A percentile compares a stretch with the other conserved stretches of the same genome.
Conservation (phyloP, 1,139 yeast species). For the Saccharomyces uvarum region DNA sequence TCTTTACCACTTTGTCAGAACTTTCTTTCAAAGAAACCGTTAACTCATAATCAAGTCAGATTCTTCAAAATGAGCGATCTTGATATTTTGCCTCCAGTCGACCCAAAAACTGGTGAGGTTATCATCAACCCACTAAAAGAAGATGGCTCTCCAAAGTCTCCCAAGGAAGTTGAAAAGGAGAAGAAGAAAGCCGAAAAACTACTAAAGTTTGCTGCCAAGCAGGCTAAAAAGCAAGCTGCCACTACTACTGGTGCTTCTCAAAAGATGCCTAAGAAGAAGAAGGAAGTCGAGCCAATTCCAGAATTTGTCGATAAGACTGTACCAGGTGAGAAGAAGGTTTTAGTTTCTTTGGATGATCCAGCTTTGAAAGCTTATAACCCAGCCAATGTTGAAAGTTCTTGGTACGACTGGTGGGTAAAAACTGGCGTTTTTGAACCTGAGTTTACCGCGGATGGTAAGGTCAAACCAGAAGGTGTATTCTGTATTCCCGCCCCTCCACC, state of each 20-base stretch:
- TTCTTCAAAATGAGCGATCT: constrained; percentile 24
- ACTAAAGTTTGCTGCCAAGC: constrained; percentile 90
- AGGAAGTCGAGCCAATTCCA: constrained; percentile 62
- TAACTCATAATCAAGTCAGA: constrained; percentile 2
- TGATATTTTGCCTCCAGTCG: constrained; percentile 31
- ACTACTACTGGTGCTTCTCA: constrained; percentile 35
- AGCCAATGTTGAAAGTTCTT: constrained; percentile 84
- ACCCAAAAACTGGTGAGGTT: constrained; percentile 32
- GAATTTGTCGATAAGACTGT: constrained; percentile 75
- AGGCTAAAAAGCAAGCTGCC: constrained; percentile 63
- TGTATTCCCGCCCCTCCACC: constrained; percentile 98
- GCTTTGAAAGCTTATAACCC: constrained; percentile 93
- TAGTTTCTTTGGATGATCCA: constrained; percentile 81
- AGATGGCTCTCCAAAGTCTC: constrained; percentile 44
- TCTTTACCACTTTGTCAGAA: neutral
- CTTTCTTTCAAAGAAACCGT: neutral
- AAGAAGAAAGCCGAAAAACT: constrained; percentile 93
- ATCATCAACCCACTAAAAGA: constrained; percentile 33
- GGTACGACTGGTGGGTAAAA: constrained; percentile 97
- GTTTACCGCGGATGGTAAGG: constrained; percentile 62
- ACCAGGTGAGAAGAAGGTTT: constrained; percentile 84
- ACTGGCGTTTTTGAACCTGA: constrained; percentile 86
- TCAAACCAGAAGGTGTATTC: constrained; percentile 76
- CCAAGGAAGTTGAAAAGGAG: constrained; percentile 83
- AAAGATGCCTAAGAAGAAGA: constrained; percentile 67